phyloP scores from a whole-genome alignment of 805 yeast genomes.

The Sungouiozyma ichnusensis region DNA sequence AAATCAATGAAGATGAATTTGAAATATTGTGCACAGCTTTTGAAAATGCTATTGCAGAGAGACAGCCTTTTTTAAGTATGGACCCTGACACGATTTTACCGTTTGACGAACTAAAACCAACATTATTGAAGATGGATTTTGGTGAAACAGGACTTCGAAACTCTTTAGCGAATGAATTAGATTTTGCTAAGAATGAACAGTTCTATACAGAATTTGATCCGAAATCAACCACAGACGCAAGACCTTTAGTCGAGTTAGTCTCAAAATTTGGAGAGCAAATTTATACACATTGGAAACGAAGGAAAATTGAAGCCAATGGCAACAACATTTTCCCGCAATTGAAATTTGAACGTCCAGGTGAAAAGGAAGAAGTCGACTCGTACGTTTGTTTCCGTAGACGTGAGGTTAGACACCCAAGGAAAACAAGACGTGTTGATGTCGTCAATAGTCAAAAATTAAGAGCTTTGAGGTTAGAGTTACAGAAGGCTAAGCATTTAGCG shows the following conservation, averaged over 20 bases:
- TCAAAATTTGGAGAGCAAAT: slow-evolving; percentile 53
- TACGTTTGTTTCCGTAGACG: slow-evolving; percentile 92
- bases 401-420: slow-evolving; percentile 89
- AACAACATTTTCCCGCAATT: slow-evolving; percentile 61
- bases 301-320: slow-evolving; percentile 66
- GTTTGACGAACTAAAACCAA: slow-evolving; percentile 55
- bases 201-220: slow-evolving; percentile 47
- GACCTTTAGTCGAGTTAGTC: slow-evolving; percentile 40
- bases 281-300: slow-evolving; percentile 70
- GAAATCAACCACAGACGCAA: slow-evolving; percentile 27
- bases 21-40: slow-evolving; percentile 66
- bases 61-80: slow-evolving; percentile 80
- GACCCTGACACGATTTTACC: slow-evolving; percentile 71
- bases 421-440: slow-evolving; percentile 88
- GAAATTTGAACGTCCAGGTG: slow-evolving; percentile 77
- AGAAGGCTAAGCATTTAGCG: slow-evolving; percentile 60
- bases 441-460: slow-evolving; percentile 80
- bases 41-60: slow-evolving; percentile 63
- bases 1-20: slow-evolving; percentile 59
- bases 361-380: slow-evolving; percentile 89
- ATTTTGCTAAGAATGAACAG: slow-evolving; percentile 33
- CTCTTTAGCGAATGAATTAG: slow-evolving; percentile 44
- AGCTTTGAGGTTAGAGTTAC: slow-evolving; percentile 62
- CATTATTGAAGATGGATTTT: slow-evolving; percentile 34
- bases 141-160: slow-evolving; percentile 45